Evolutionary conservation across 2,329 filamentous ascomycete genomes (phyloP).

Genomic region (Beauveria asiatica): DNA sequence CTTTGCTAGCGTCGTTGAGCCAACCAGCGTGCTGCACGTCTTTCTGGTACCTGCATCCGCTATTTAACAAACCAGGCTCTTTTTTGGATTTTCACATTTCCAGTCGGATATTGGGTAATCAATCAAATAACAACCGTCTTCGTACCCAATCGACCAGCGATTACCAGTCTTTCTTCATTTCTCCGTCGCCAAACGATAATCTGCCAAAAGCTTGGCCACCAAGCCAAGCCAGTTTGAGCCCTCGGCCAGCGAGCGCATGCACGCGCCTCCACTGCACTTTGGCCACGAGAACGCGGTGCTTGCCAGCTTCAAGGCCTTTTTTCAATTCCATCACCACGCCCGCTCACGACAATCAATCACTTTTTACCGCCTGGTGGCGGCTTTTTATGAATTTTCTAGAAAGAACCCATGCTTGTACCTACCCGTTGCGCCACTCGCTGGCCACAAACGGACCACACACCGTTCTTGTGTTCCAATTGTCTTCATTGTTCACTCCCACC

Average conservation of each 20-base stretch:
- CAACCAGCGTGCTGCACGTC: neutral
- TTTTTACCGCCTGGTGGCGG: neutral
- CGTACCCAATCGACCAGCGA: neutral
- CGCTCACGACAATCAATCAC: neutral
- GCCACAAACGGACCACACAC: neutral
- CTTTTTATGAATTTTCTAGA: no score
- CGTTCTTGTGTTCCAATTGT: neutral
- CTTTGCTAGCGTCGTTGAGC: slow-evolving; percentile 5
- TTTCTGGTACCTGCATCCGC: neutral
- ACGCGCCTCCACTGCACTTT: neutral
- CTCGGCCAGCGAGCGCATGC: neutral
- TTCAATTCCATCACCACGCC: no score
- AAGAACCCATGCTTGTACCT: neutral
- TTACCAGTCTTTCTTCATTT: no score
- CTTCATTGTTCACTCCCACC: neutral
- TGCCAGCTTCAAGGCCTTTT: no score
- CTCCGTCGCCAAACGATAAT: neutral
- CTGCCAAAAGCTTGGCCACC: slow-evolving; percentile 4
- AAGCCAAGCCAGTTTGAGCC: neutral
- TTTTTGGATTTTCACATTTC: neutral
- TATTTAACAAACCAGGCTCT: neutral
- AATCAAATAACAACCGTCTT: no score
- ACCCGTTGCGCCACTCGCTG: neutral
- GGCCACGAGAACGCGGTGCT: neutral
- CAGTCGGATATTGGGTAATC: neutral